Evolutionary conservation across 768 basidiomycete genomes (phyloP).

Genomic region (Austroboletus festivus): DNA sequence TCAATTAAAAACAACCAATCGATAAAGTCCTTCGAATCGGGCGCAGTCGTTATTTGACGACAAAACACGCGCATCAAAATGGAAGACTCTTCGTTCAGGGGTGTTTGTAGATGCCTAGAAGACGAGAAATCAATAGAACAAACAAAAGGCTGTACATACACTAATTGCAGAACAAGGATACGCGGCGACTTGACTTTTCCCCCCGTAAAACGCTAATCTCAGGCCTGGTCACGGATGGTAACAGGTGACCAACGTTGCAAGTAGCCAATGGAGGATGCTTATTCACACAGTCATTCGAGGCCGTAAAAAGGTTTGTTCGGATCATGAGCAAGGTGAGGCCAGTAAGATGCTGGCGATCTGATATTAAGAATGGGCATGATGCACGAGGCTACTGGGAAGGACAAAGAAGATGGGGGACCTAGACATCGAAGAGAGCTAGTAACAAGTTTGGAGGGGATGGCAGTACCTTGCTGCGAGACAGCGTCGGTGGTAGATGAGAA

Average conservation of each 20-base stretch:
- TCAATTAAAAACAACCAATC: conserved; percentile 16
- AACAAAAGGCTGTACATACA: conserved; percentile 29
- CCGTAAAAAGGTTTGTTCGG: conserved; percentile 17
- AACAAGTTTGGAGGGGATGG: neutral
- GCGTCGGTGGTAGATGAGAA: conserved; percentile 8
- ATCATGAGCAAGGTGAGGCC: conserved; percentile 32
- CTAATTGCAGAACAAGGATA: conserved; percentile 3
- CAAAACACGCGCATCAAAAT: conserved; percentile 37
- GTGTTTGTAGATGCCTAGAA: conserved; percentile 18
- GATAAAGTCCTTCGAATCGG: conserved; percentile 23
- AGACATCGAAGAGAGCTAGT: neutral
- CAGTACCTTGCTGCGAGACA: neutral
- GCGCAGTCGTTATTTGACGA: conserved; percentile 31
- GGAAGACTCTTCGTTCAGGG: conserved; percentile 32
- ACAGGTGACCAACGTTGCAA: neutral
- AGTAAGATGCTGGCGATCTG: conserved; percentile 25
- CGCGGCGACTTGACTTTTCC: conserved; percentile 18
- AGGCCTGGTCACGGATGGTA: conserved; percentile 2
- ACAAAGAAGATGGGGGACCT: neutral
- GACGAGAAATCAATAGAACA: conserved; percentile 14
- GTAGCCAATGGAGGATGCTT: conserved; percentile 8
- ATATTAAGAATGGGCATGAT: conserved; percentile 31
- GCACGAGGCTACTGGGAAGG: conserved; percentile 23
- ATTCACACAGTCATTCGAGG: conserved; percentile 27
- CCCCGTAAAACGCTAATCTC: conserved; percentile 11